Percentiles rank a stretch among this genome's conserved stretches.
Conservation (phyloP, 306 rosid species). For the Hippophae gyantsensis region DNA sequence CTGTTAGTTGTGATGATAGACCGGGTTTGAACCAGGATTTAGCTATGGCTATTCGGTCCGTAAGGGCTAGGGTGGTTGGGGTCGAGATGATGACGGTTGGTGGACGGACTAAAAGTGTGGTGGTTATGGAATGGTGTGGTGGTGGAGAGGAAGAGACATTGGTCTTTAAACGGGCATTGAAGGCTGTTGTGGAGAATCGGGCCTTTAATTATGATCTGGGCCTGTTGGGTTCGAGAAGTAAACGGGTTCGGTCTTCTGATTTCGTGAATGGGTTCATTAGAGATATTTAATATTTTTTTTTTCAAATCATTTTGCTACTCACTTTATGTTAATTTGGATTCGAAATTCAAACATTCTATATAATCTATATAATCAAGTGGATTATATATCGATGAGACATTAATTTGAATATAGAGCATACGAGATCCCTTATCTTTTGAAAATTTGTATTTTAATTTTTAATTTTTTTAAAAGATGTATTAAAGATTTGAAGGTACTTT, state of each 20-base stretch:
- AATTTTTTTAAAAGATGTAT: too few species aligned
- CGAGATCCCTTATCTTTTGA: background rate
- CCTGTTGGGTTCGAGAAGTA: slow-evolving; percentile 26
- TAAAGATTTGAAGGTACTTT: too few species aligned
- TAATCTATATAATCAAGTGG: background rate
- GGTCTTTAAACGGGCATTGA: slow-evolving; percentile 68
- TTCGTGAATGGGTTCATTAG: slow-evolving; percentile 12
- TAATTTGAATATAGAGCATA: background rate
- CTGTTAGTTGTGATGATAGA: slow-evolving; percentile 75
- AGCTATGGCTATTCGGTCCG: slow-evolving; percentile 44
- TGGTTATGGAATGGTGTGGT: slow-evolving; percentile 44
- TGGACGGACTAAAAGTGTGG: slow-evolving; percentile 57
- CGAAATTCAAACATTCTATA: too few species aligned
- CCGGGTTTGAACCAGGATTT: slow-evolving; percentile 61
- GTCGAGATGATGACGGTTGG: slow-evolving; percentile 86
- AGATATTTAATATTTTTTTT: background rate
- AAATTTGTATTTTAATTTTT: background rate
- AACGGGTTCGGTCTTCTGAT: slow-evolving; percentile 42
- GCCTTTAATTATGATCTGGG: slow-evolving; percentile 29
- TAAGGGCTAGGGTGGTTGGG: slow-evolving; percentile 38
- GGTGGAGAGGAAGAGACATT: slow-evolving; percentile 27
- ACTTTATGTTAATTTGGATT: background rate
- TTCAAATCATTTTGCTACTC: too few species aligned
- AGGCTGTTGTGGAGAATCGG: slow-evolving; percentile 68
- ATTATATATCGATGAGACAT: background rate